These are phyloP conservation scores for Peziza echinospora DNA, from an alignment of 495 filamentous ascomycete genomes.

Conservation along the genomic window DNA sequence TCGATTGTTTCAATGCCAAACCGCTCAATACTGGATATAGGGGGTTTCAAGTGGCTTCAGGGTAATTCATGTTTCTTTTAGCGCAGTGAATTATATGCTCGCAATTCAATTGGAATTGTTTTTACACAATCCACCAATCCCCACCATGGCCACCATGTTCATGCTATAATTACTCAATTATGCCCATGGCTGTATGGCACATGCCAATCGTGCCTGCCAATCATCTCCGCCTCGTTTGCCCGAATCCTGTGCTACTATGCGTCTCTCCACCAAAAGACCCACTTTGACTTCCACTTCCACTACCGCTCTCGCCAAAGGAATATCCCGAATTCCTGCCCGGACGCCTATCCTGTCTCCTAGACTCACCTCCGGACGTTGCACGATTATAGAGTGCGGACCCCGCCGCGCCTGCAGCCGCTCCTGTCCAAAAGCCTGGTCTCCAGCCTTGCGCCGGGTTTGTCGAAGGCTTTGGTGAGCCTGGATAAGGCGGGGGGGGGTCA, in stretches of 20 bases:
- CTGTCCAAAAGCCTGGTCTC: conserved; percentile 78
- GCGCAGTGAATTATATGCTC: too few relatives aligned
- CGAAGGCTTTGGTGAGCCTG: conserved; percentile 20
- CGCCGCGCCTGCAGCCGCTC: conserved; percentile 47
- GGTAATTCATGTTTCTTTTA: too few relatives aligned
- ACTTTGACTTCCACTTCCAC: conserved; percentile 26
- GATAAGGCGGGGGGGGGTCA: conserved; percentile 38
- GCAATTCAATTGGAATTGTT: too few relatives aligned
- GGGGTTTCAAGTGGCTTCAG: too few relatives aligned
- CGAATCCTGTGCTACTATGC: conserved; percentile 73
- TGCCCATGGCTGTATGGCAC: too few relatives aligned
- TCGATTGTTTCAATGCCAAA: too few relatives aligned
- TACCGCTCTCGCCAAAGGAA: conserved; percentile 6
- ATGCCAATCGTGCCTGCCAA: too few relatives aligned
- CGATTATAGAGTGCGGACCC: conserved; percentile 47
- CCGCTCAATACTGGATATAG: too few relatives aligned
- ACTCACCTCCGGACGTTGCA: conserved; percentile 19
- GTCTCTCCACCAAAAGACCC: conserved; percentile 32
- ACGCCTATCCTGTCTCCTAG: conserved; percentile 16
- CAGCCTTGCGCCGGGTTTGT: conserved; percentile 31
- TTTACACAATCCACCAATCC: too few relatives aligned
- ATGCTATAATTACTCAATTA: too few relatives aligned
- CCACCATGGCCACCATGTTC: too few relatives aligned
- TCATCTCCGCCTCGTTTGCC: conserved; percentile 59
- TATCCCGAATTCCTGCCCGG: conserved; percentile 11